Evolutionary conservation across 495 filamentous ascomycete species (phyloP).

Genomic region (Patellaria atrata): DNA sequence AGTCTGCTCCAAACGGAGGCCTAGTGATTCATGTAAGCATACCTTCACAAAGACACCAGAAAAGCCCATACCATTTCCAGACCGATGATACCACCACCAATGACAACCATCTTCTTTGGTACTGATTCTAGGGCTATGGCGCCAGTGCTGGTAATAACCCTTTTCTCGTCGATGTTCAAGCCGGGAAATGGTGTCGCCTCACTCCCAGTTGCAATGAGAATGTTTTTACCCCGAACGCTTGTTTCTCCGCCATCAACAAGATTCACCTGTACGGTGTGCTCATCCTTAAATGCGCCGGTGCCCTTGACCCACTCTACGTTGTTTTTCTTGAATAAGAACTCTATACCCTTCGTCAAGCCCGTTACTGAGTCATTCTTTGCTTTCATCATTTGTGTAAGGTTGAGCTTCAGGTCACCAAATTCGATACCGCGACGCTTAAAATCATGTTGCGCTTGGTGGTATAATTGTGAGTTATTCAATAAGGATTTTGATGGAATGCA

Average conservation of each 20-base stretch:
- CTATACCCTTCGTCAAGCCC: conserved; percentile 89
- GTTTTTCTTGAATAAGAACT: conserved; percentile 98
- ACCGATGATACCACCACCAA: conserved; percentile 97
- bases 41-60: background rate
- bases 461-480: conserved; percentile 98
- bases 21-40: conserved; percentile 25
- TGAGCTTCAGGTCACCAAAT: conserved; percentile 91
- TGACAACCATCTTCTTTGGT: conserved; percentile 94
- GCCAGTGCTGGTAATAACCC: conserved; percentile 89
- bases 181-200: conserved; percentile 95
- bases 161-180: conserved; percentile 90
- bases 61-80: conserved; percentile 65
- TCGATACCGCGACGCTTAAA: conserved; percentile 94
- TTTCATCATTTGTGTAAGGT: conserved; percentile 91
- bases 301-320: conserved; percentile 94
- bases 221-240: conserved; percentile 80
- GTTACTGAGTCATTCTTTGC: conserved; percentile 86
- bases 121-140: conserved; percentile 79
- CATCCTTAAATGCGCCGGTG: conserved; percentile 68
- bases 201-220: conserved; percentile 88
- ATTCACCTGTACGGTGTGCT: conserved; percentile 84
- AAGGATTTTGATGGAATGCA: conserved; percentile 99
- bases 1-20: conserved; percentile 93
- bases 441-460: conserved; percentile 95
- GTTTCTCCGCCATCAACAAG: conserved; percentile 81